Base-by-base conservation (phyloP, 345 rosid species). In the Hibiscus syriacus region DNA sequence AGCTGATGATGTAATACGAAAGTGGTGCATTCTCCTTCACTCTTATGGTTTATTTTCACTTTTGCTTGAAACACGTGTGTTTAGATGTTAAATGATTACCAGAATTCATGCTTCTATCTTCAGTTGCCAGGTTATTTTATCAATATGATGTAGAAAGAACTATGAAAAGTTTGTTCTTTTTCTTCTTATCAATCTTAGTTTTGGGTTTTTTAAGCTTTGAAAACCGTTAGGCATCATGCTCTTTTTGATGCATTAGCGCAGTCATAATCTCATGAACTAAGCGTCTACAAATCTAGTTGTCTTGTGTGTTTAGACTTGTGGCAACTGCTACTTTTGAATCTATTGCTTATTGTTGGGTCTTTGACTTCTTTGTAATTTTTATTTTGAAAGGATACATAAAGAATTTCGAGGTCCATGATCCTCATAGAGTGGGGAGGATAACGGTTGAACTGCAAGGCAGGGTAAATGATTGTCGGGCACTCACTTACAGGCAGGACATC, bases 401-500 rank as follows among this genome's bases (percentile, higher is more conserved):
- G 82, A 75, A 77, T 50, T 89, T 80, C 75, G 80, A 86, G 59
- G 93, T 89, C 66, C 29, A 73, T 70, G 90, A 94, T 80, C 97
- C 89, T 25, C 98, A 85, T 10, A 77, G 99, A 74, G 97, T 88
- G 71, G 96, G 99, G 20, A 89, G 74, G 81, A 88, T 94, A 72
- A 84, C 82, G 17, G 96, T 89, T 73, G 90, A 89, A 75, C 81
- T 88, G 3, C 95, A 87, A 66, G 99, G 99, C 23, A 86, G 97
- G 79, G 79, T 94, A 49, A 92, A 80, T 38, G 93, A 94, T 72
- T 89, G 96, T 65, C 77, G 73, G 49, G 93, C 93, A 62, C 88
- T 89, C 48, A 89, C 90, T 36, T 86, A 87, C 66, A 81, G 97
- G 74, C 98, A 89, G 74, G 99, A 94, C 76, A 58, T 94, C 66